Evolutionary conservation across 1,139 yeast species (phyloP).

Genomic region (Pichia sp.): DNA sequence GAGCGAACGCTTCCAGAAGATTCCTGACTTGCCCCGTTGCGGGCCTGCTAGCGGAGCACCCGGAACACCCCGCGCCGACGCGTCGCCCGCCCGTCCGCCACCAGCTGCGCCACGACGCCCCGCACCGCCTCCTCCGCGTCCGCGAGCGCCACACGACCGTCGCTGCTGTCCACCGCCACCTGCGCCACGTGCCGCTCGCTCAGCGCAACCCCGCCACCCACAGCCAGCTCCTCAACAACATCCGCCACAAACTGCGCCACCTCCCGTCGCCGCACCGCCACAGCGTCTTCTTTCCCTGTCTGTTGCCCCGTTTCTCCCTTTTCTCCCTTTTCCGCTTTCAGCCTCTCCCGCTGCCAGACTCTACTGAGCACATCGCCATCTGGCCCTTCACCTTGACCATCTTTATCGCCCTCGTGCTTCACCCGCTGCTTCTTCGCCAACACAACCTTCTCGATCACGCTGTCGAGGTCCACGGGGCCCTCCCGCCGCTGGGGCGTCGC

Average conservation of each 20-base stretch:
- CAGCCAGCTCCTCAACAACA: neutral
- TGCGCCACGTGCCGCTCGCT: slow-evolving; percentile 3
- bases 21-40: neutral
- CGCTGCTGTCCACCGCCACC: slow-evolving; percentile 1
- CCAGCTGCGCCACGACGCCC: neutral
- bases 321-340: neutral
- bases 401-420: neutral
- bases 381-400: neutral
- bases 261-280: neutral
- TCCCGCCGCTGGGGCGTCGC: neutral
- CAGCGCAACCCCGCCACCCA: neutral
- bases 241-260: slow-evolving; percentile 6
- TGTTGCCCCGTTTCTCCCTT: neutral
- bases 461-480: neutral
- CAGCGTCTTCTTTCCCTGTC: neutral
- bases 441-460: neutral
- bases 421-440: neutral
- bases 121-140: slow-evolving; percentile 1
- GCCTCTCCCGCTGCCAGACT: neutral
- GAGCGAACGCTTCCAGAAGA: neutral
- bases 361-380: neutral
- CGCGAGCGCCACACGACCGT: neutral
- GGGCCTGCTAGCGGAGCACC: neutral
- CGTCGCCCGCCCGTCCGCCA: slow-evolving; percentile 1
- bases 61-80: slow-evolving; percentile 1